Percentiles rank a stretch among this genome's conserved stretches.
These are phyloP conservation scores for Pyrus betulifolia DNA, from an alignment of 306 rosid genomes.

Conservation along the genomic window DNA sequence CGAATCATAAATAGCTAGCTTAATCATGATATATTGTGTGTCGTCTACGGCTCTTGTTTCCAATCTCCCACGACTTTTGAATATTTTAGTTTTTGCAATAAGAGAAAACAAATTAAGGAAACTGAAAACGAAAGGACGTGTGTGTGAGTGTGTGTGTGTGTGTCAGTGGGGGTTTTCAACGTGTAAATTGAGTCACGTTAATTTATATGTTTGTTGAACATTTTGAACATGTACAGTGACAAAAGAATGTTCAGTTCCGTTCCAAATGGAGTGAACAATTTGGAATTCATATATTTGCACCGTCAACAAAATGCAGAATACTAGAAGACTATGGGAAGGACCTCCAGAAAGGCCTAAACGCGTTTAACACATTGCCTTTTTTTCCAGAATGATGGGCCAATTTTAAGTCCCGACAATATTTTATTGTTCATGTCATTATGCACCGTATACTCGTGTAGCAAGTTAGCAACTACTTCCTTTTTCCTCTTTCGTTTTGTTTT, in stretches of 20 bases:
- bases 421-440: no score
- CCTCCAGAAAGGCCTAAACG: background rate
- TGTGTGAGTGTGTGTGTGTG: background rate
- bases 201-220: background rate
- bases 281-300: background rate
- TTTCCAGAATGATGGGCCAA: no score
- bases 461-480: no score
- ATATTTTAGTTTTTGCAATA: background rate
- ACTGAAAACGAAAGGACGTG: background rate
- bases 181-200: background rate
- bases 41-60: background rate
- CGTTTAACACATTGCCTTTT: no score
- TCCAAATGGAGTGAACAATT: background rate
- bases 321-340: no score
- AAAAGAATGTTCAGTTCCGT: background rate
- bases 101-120: background rate
- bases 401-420: no score
- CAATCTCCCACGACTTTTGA: background rate
- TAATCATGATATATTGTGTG: background rate
- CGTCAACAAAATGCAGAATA: background rate
- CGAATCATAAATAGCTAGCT: background rate
- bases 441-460: no score
- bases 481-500: no score
- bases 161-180: background rate
- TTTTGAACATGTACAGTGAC: background rate